Evolutionary conservation across 2,329 filamentous ascomycete species (phyloP), one percentile per base, ranked within the genome.

Genomic region (Plenodomus lindquistii): DNA sequence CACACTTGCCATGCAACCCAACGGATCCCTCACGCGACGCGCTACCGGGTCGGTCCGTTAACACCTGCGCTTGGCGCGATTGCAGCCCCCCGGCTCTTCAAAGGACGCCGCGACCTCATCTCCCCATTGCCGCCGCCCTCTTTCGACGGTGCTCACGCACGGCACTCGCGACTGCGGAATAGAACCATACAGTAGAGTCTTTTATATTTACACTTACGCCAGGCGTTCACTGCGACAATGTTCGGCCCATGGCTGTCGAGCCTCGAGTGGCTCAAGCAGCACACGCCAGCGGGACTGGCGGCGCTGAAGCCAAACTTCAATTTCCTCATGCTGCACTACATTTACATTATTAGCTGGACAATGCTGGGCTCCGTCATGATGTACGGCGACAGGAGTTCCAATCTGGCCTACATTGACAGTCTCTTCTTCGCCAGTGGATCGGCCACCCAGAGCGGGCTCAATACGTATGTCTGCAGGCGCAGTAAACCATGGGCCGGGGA

Each of bases 391-490:
- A 7, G 27, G 6, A 31, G 27, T 31, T 82, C 83, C 20, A 75
- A 84, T 15, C 70, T 97, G 49, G 54, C 72, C 2, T 99, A 96
- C 65, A 89, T 94, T 60, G 92, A 99, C 77, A 86, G 91, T 2
- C 81, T 99, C 15, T 90, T 96, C 78, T 90, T 97, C 62, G 83
- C 88, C n/a, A 85, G 84, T 44, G 93, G 94, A 42, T 80, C 89
- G 48, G 87, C 91, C 54, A 97, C 93, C 0, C 94, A 99, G 73
- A 95, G 91, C 55, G 94, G 94, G 1, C 77, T 99, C 53, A 99
- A 99, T 70, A 90, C 93, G 74, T 77, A 61, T 27, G 75, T 49
- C 22, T 21, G 10, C 29, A 7, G 10, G 4, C 9, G 4, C 37
- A 35, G 37, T n/a, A n/a, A n/a, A n/a, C n/a, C n/a, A 21, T 35